Evolutionary conservation across 2,329 filamentous ascomycete genomes (phyloP), one percentile per base, ranked within the genome.

Genomic region (Colletotrichum sp.): DNA sequence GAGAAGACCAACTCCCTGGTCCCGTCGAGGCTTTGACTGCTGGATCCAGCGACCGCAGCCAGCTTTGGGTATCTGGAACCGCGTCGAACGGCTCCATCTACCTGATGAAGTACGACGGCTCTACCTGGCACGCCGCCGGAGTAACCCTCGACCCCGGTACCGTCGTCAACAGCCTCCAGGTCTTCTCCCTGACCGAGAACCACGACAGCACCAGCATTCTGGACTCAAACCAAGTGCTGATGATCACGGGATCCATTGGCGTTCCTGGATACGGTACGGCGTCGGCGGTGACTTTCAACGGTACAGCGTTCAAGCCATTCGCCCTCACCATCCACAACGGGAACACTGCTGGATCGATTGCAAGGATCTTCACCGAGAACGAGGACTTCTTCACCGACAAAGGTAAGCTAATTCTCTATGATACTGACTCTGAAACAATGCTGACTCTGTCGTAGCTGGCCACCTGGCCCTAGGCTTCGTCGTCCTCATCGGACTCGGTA

Each of bases 241-340:
- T 99, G 85, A 88, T 99, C 66, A 95, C 95, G n/a, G 97, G 97
- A 52, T 91, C 94, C 69, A 91, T 99, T 79, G 90, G 92, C 78
- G 89, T 99, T 21, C 92, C 94, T 0, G 87, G 87, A 65, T 96
- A 96, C 82, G 96, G 96, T 75, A 93, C 93, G 73, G 95, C 94
- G 8, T 98, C 96, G 16, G 96, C 95, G 10, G 96, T 93, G 9
- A 87, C 98, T 32, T 99, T 95, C 87, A 95, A 99, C 81, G 97
- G 97, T 80, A 95, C 93, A 13, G 87, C 88, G 4, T 92, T 96
- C 82, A 89, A 89, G 68, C 96, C 97, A 0, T 98, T 96, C 83
- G 90, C 95, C 55, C 90, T 99, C 57, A 95, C 96, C 3, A 94
- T 92, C 62, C 93, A 90, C 75, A 85, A 89, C 15, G 89, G 92